Percentiles rank a stretch among this genome's conserved stretches.
These are phyloP conservation scores for Botrytis tulipae DNA, from an alignment of 2,329 filamentous ascomycete species.

Conservation along the genomic window DNA sequence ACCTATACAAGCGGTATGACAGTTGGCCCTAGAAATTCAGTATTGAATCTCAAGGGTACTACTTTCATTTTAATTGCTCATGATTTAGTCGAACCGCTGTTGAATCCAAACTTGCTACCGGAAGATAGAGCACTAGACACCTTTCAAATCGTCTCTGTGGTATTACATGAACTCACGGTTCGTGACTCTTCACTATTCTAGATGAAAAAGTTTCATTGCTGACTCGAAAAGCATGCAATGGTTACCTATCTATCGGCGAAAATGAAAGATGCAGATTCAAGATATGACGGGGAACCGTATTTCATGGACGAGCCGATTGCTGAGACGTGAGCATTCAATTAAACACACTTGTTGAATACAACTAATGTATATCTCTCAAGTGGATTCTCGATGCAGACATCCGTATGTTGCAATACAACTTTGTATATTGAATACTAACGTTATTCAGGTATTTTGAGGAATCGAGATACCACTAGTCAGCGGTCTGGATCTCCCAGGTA, in stretches of 20 bases:
- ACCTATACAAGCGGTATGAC: background rate
- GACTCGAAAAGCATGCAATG: background rate
- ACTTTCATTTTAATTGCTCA: background rate
- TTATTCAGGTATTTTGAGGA: background rate
- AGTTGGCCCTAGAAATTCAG: background rate
- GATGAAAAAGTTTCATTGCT: background rate
- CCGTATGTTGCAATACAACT: background rate
- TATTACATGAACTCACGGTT: slow-evolving; percentile 1
- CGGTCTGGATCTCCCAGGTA: background rate
- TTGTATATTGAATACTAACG: background rate
- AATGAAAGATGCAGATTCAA: background rate
- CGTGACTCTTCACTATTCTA: background rate
- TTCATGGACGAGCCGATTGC: background rate
- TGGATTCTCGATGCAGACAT: slow-evolving; percentile 1
- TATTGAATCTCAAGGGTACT: background rate
- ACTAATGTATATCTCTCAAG: background rate
- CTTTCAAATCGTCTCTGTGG: background rate
- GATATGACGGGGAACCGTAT: background rate
- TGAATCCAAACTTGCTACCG: background rate
- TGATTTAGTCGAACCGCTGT: background rate
- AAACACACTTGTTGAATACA: background rate
- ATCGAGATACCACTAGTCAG: background rate
- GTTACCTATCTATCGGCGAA: no score
- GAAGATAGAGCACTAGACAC: background rate
- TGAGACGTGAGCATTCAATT: background rate